These are phyloP conservation scores for Xerocomus cyaneibrunnescens DNA, from an alignment of 1,284 basidiomycete species.

Conservation along the genomic window DNA sequence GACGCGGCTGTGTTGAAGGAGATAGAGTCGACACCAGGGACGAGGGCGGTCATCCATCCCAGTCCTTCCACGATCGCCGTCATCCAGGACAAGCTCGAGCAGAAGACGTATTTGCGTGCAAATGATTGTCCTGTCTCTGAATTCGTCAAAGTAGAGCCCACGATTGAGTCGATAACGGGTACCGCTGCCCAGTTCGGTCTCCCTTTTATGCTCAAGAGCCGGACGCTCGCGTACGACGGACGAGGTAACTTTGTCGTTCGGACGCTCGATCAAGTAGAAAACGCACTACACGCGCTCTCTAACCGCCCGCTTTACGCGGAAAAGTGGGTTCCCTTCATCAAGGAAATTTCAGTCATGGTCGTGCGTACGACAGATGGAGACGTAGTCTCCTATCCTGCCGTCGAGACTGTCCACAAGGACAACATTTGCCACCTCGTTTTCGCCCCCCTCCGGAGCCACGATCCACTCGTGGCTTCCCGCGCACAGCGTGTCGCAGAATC, in stretches of 20 bases:
- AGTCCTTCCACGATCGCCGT: slow-evolving; percentile 80
- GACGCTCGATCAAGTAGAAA: slow-evolving; percentile 50
- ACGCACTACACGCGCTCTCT: slow-evolving; percentile 68
- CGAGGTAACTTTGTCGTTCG: slow-evolving; percentile 88
- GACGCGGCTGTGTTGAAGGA: slow-evolving; percentile 76
- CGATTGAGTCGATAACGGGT: slow-evolving; percentile 53
- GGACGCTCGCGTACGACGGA: slow-evolving; percentile 95
- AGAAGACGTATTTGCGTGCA: slow-evolving; percentile 77
- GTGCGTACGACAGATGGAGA: slow-evolving; percentile 79
- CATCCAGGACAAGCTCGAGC: slow-evolving; percentile 95
- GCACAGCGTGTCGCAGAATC: slow-evolving; percentile 81
- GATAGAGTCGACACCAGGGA: slow-evolving; percentile 47
- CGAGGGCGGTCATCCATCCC: slow-evolving; percentile 73
- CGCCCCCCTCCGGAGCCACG: slow-evolving; percentile 72
- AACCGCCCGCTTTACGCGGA: slow-evolving; percentile 86
- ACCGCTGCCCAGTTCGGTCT: slow-evolving; percentile 67
- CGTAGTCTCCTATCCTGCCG: slow-evolving; percentile 85
- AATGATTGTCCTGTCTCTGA: slow-evolving; percentile 72
- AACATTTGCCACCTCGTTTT: slow-evolving; percentile 94
- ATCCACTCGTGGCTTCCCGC: slow-evolving; percentile 55
- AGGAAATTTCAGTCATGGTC: slow-evolving; percentile 98
- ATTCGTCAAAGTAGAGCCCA: slow-evolving; percentile 63
- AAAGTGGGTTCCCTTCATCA: slow-evolving; percentile 87
- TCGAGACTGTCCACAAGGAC: slow-evolving; percentile 95
- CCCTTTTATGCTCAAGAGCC: slow-evolving; percentile 95